Conservation (phyloP, 2,329 filamentous ascomycete genomes). For the Beauveria pseudobassiana region DNA sequence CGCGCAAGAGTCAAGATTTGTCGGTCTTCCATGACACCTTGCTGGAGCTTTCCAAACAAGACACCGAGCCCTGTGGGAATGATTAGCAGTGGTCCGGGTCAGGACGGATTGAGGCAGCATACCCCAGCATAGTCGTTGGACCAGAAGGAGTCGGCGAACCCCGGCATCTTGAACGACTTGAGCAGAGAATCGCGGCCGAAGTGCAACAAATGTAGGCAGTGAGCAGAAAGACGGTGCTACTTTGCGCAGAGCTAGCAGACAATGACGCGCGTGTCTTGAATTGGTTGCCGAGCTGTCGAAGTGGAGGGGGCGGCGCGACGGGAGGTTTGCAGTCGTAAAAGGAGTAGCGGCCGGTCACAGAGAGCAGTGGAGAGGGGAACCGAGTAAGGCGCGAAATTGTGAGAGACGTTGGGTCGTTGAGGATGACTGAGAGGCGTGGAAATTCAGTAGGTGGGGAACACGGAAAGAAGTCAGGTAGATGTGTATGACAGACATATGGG, state of each 20-base stretch:
- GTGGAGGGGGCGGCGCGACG: neutral
- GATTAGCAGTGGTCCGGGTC: slow-evolving; percentile 10
- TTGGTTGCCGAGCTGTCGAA: neutral
- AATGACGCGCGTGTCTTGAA: slow-evolving; percentile 3
- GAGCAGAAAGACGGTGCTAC: neutral
- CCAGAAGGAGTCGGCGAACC: slow-evolving; percentile 97
- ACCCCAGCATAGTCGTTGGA: slow-evolving; percentile 95
- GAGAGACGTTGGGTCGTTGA: neutral
- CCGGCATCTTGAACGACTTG: slow-evolving; percentile 55
- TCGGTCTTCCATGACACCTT: slow-evolving; percentile 90
- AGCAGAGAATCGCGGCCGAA: neutral
- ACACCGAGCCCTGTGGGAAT: slow-evolving; percentile 65
- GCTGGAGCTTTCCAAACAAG: slow-evolving; percentile 92
- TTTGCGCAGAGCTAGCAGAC: neutral
- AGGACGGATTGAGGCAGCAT: slow-evolving; percentile 22
- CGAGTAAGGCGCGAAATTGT: neutral
- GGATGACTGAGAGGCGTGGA: neutral
- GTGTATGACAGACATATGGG: neutral
- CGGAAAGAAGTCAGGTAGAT: neutral
- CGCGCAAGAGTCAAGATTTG: slow-evolving; percentile 87
- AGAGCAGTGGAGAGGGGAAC: neutral
- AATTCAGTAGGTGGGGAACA: neutral
- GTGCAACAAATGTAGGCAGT: neutral
- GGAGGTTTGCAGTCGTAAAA: neutral
- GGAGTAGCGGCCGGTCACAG: neutral